These are phyloP conservation scores for Pholiota adiposa DNA, from an alignment of 1,284 basidiomycete genomes.

Conservation along the genomic window DNA sequence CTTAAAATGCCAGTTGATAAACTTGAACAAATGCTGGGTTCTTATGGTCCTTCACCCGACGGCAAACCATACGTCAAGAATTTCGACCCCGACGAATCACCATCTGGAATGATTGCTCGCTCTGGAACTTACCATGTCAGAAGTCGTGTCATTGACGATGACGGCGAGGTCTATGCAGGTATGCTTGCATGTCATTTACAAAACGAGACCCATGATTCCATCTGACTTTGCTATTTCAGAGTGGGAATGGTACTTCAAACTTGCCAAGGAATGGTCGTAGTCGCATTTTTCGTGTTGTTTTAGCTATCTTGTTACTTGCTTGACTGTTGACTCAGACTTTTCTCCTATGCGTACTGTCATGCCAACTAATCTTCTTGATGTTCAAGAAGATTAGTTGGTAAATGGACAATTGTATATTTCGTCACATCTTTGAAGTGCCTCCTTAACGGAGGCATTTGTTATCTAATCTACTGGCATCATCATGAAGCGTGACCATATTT, in stretches of 20 bases:
- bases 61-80: slow-evolving; percentile 67
- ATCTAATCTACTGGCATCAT: not conserved
- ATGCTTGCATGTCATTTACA: slow-evolving; percentile 29
- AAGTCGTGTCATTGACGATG: slow-evolving; percentile 85
- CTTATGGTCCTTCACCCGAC: slow-evolving; percentile 72
- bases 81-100: slow-evolving; percentile 80
- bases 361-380: slow-evolving; percentile 1
- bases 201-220: not conserved
- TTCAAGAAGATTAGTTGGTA: not conserved
- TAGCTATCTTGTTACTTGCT: not conserved
- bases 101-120: slow-evolving; percentile 83
- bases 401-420: slow-evolving; percentile 1
- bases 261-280: slow-evolving; percentile 78
- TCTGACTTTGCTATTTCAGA: slow-evolving; percentile 45
- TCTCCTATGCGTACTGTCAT: not conserved
- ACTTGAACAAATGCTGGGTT: slow-evolving; percentile 90
- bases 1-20: slow-evolving; percentile 69
- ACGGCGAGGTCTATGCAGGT: slow-evolving; percentile 78
- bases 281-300: not conserved
- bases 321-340: not conserved
- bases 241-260: slow-evolving; percentile 83
- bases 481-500: not conserved
- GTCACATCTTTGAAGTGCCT: not conserved
- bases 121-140: slow-evolving; percentile 75
- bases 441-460: not conserved